Percentiles rank a stretch among this genome's conserved stretches.
These are phyloP conservation scores for Stenocarpella maydis DNA, from an alignment of 2,329 filamentous ascomycete genomes.

Conservation along the genomic window DNA sequence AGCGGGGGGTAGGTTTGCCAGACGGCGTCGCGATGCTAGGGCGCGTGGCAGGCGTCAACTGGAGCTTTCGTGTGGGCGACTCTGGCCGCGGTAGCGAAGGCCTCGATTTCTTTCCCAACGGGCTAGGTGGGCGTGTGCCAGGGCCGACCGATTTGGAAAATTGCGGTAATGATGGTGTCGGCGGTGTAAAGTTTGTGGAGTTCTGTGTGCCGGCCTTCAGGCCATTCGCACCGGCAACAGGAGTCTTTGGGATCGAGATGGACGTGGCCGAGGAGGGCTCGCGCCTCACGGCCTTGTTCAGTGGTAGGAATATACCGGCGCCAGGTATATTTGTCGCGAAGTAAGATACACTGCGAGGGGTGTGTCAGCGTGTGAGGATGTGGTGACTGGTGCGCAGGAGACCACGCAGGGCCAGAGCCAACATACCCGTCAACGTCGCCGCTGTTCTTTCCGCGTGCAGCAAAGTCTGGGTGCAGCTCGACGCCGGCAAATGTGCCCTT, in stretches of 20 bases:
- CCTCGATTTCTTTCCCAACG: slow-evolving; percentile 74
- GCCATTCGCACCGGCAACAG: slow-evolving; percentile 68
- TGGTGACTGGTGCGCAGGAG: background rate
- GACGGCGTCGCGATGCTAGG: slow-evolving; percentile 65
- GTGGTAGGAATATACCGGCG: slow-evolving; percentile 91
- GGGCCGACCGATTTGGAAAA: slow-evolving; percentile 91
- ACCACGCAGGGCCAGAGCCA: slow-evolving; percentile 24
- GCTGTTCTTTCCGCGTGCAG: slow-evolving; percentile 88
- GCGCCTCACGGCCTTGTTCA: slow-evolving; percentile 79
- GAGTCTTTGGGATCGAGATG: slow-evolving; percentile 69
- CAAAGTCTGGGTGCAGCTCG: slow-evolving; percentile 84
- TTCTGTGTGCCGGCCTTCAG: slow-evolving; percentile 64
- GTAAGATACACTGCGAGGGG: slow-evolving; percentile 68
- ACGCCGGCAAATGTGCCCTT: slow-evolving; percentile 92
- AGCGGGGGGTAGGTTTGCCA: slow-evolving; percentile 61
- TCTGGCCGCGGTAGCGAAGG: slow-evolving; percentile 87
- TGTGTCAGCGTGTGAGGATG: slow-evolving; percentile 38
- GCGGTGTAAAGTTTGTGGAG: slow-evolving; percentile 68
- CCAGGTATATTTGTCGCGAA: slow-evolving; percentile 82
- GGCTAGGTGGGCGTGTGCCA: slow-evolving; percentile 71
- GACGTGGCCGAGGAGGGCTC: slow-evolving; percentile 61
- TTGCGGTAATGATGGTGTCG: slow-evolving; percentile 73
- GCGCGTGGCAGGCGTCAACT: slow-evolving; percentile 67
- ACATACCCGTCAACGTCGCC: slow-evolving; percentile 93
- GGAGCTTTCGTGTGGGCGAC: slow-evolving; percentile 78